Percentiles rank a stretch among this genome's conserved stretches.
Evolutionary conservation across 768 basidiomycete genomes (phyloP).

Genomic region (Naematelia encephala): DNA sequence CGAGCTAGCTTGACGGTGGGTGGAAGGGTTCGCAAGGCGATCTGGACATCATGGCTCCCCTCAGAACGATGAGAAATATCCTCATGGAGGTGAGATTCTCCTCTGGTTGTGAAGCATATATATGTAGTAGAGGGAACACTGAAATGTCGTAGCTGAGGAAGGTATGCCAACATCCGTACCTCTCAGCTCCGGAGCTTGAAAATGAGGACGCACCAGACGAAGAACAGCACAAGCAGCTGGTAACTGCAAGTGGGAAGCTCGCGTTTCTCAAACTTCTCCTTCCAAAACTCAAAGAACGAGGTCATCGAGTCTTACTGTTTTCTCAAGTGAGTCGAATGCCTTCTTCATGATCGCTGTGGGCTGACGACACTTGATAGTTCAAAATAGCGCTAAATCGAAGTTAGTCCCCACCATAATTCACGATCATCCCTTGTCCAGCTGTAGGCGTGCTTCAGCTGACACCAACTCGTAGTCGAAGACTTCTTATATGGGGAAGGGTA

Average conservation of each 20-base stretch:
- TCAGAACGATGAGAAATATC: slow-evolving; percentile 34
- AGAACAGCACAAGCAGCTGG: slow-evolving; percentile 73
- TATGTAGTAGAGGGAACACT: background rate
- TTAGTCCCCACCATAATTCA: slow-evolving; percentile 10
- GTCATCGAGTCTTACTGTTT: slow-evolving; percentile 85
- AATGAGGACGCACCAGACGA: slow-evolving; percentile 59
- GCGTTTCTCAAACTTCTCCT: slow-evolving; percentile 70
- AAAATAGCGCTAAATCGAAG: slow-evolving; percentile 74
- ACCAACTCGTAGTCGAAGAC: slow-evolving; percentile 62
- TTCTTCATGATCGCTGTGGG: background rate
- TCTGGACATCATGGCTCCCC: slow-evolving; percentile 22
- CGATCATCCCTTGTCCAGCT: background rate
- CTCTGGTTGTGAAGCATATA: background rate
- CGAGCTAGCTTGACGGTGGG: background rate
- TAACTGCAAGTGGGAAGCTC: slow-evolving; percentile 82
- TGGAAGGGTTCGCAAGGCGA: background rate
- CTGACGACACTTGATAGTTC: slow-evolving; percentile 60
- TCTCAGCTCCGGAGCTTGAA: slow-evolving; percentile 76
- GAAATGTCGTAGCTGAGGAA: slow-evolving; percentile 33
- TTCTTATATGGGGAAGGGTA: slow-evolving; percentile 76
- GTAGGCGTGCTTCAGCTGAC: background rate
- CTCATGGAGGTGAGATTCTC: slow-evolving; percentile 42
- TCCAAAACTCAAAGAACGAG: slow-evolving; percentile 76
- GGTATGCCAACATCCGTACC: slow-evolving; percentile 75
- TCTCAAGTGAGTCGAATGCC: slow-evolving; percentile 64